Evolutionary conservation across 2,329 filamentous ascomycete species (phyloP), one percentile per base, ranked within the genome.

Genomic region (Teratosphaeria pseudoeucalypti): DNA sequence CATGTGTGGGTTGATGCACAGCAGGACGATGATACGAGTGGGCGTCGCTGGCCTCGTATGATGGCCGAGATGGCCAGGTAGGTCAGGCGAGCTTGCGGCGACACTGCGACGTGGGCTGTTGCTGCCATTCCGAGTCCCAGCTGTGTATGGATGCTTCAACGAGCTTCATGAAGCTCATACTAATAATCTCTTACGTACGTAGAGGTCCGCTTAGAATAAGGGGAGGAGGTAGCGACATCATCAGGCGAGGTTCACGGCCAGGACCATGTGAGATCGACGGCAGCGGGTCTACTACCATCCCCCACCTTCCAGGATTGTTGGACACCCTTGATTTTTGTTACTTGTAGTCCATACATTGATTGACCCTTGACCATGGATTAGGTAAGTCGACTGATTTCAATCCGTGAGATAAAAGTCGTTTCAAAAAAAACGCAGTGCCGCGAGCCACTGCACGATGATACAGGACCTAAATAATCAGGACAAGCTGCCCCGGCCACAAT

Each of bases 21-120:
- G 39, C 16, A 27, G 43, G 56, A 32, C 11, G 37, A 39, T 39
- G 43, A n/a, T 49, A 49, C 23, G 14, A 59, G 58, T 56, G 57
- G 56, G 7, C 56, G 62, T 56, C 14, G 60, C 12, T 64, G 10
- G 67, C 58, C 29, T 29, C 62, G 65, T 26, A 66, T 34, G 55
- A 74, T 67, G 39, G 66, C 67, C 37, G 68, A 74, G 54, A 75
- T 69, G 39, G 68, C 67, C 37, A 73, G 63, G 66, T 76, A 79
- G 23, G 75, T 76, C 26, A 71, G 67, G 34, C 73, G 72, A 52
- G 74, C 76, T 60, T 73, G 76, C 34, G 71, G 72, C 34, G 70
- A 73, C 60, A 56, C 53, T 7, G 37, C 55, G 32, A 34, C 16
- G 6, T 34, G 43, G 32, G 55, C 55, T 1, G 55, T 11, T 14